phyloP scores from a whole-genome alignment of 345 rosid genomes.

The Lepidium sativum region DNA sequence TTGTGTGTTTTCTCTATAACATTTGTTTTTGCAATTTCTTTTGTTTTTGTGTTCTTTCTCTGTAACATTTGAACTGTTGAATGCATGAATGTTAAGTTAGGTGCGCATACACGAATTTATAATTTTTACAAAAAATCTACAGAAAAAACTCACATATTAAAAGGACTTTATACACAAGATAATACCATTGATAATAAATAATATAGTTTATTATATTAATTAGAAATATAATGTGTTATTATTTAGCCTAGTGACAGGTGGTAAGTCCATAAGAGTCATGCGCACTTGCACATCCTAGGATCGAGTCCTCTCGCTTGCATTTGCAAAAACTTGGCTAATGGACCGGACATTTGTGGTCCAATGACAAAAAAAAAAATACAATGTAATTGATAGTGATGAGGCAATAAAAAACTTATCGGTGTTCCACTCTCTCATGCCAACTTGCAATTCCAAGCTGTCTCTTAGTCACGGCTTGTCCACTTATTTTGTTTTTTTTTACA shows the following conservation, averaged over 20 bases:
- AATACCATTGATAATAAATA: not conserved
- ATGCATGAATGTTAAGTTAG: not conserved
- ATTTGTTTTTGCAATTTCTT: too few species aligned
- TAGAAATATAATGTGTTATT: not conserved
- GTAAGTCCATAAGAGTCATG: too few species aligned
- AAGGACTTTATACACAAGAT: not conserved
- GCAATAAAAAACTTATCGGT: not conserved
- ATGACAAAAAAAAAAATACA: too few species aligned
- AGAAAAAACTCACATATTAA: too few species aligned
- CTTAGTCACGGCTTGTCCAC: slow-evolving; percentile 18
- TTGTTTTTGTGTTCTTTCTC: not conserved
- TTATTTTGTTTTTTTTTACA: slow-evolving; percentile 21
- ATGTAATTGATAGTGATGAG: not conserved
- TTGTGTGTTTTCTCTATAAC: too few species aligned
- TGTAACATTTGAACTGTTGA: not conserved
- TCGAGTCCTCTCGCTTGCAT: too few species aligned
- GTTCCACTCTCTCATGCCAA: slow-evolving; percentile 21
- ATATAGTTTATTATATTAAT: not conserved
- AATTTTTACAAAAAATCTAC: not conserved
- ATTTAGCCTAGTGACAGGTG: too few species aligned
- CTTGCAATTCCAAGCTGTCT: slow-evolving; percentile 23
- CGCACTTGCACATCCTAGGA: too few species aligned
- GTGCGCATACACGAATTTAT: not conserved
- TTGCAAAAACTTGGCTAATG: too few species aligned
- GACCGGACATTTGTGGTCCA: too few species aligned